These are phyloP conservation scores for Patellifolia procumbens DNA, from an alignment of 179 eudicot species.

Conservation along the genomic window DNA sequence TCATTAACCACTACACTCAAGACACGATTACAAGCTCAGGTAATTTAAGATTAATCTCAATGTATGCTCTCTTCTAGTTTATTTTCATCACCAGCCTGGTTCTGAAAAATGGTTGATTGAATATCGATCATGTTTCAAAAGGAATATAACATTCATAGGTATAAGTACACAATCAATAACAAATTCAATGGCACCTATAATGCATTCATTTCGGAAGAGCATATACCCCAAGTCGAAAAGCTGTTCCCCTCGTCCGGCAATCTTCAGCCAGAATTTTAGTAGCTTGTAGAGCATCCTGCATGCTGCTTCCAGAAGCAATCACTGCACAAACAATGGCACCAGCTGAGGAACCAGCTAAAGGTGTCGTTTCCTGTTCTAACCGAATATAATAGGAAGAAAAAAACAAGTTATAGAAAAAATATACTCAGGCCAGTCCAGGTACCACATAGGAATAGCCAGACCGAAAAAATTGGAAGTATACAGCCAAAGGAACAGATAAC, in stretches of 20 bases:
- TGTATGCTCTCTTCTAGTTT: neutral
- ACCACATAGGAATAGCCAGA: neutral
- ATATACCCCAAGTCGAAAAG: conserved; percentile 93
- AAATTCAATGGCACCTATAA: neutral
- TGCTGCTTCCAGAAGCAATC: conserved; percentile 86
- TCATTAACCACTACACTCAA: neutral
- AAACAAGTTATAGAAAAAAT: no score
- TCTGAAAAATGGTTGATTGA: neutral
- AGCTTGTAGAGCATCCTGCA: conserved; percentile 82
- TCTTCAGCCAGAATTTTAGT: conserved; percentile 92
- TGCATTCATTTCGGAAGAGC: conserved; percentile 13
- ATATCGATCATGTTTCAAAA: neutral
- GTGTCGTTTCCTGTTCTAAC: conserved; percentile 81
- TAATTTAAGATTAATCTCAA: neutral
- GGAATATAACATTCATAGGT: neutral
- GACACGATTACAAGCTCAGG: neutral
- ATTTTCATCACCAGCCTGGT: neutral
- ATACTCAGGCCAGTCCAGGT: neutral
- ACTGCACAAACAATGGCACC: conserved; percentile 99
- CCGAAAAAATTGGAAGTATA: neutral
- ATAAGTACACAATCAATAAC: neutral
- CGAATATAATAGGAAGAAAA: conserved; percentile 24
- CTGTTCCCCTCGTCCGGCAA: conserved; percentile 92
- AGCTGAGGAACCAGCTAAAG: conserved; percentile 99
- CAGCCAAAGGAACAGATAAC: neutral